These are phyloP conservation scores for Chaetoceros muelleri DNA, from an alignment of 108 stramenopile species.

Conservation along the genomic window DNA sequence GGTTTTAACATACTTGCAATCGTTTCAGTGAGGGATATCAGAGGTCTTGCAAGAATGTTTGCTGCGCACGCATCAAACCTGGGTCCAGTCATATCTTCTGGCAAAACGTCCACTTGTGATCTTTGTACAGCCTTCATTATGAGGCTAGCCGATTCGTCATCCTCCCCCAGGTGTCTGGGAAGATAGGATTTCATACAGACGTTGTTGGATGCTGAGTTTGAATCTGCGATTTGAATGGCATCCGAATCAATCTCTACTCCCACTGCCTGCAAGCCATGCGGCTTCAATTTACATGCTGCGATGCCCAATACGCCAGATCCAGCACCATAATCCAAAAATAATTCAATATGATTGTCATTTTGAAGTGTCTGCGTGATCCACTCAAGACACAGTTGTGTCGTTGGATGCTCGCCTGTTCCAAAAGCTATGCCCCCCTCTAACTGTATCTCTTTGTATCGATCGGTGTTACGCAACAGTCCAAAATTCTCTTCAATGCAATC, in stretches of 20 bases:
- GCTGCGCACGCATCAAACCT: constrained; percentile 60
- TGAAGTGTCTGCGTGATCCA: constrained; percentile 24
- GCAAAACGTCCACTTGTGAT: constrained; percentile 27
- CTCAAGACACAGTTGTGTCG: constrained; percentile 64
- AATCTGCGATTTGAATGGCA: constrained; percentile 66
- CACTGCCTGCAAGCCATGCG: constrained; percentile 23
- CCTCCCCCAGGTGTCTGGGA: constrained; percentile 34
- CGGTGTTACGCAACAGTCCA: constrained; percentile 4
- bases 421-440: constrained; percentile 77
- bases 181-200: constrained; percentile 59
- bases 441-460: constrained; percentile 27
- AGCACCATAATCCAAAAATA: constrained; percentile 66
- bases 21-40: constrained; percentile 42
- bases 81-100: constrained; percentile 33
- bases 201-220: constrained; percentile 50
- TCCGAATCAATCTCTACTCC: constrained; percentile 79
- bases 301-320: constrained; percentile 78
- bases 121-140: constrained; percentile 48
- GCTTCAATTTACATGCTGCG: constrained; percentile 53
- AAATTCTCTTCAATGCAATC: constrained; percentile 28
- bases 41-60: constrained; percentile 64
- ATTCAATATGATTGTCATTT: constrained; percentile 8
- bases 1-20: constrained; percentile 44
- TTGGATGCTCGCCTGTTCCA: constrained; percentile 84
- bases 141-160: constrained; percentile 53